These are phyloP conservation scores for Tolypocladium cylindrosporum DNA, from an alignment of 2,329 filamentous ascomycete species.

Conservation along the genomic window DNA sequence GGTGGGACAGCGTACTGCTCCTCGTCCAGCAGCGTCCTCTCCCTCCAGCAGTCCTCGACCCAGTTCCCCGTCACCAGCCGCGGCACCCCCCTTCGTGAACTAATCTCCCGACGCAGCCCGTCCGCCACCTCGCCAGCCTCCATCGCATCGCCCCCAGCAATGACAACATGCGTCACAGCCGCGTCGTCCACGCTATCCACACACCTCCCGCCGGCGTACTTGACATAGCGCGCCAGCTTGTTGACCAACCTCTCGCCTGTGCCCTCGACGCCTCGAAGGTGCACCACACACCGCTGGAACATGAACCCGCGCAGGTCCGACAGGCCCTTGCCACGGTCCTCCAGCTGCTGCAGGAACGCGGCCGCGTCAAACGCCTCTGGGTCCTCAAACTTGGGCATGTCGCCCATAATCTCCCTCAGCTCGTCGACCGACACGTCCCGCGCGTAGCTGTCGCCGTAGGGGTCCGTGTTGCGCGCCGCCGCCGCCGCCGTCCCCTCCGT, in stretches of 20 bases:
- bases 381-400: constrained; percentile 40
- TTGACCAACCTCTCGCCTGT: constrained; percentile 25
- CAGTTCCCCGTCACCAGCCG: constrained; percentile 61
- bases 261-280: constrained; percentile 23
- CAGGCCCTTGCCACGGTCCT: constrained; percentile 44
- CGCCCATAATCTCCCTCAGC: constrained; percentile 39
- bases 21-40: constrained; percentile 71
- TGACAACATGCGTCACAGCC: constrained; percentile 62
- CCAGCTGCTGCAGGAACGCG: constrained; percentile 43
- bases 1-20: constrained; percentile 40
- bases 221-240: constrained; percentile 43
- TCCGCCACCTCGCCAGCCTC: constrained; percentile 26
- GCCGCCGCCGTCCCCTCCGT: constrained; percentile 43
- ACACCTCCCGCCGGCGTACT: constrained; percentile 59
- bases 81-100: constrained; percentile 43
- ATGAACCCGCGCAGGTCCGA: constrained; percentile 39
- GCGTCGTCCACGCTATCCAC: constrained; percentile 38
- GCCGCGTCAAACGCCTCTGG: constrained; percentile 30
- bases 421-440: constrained; percentile 58
- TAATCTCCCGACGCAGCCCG: constrained; percentile 35
- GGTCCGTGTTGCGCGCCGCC: constrained; percentile 57
- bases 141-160: constrained; percentile 31
- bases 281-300: constrained; percentile 37
- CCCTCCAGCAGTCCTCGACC: constrained; percentile 72
- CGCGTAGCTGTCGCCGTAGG: constrained; percentile 74